Evolutionary conservation across 257 asterid species (phyloP).

Genomic region (Salvia hispanica): DNA sequence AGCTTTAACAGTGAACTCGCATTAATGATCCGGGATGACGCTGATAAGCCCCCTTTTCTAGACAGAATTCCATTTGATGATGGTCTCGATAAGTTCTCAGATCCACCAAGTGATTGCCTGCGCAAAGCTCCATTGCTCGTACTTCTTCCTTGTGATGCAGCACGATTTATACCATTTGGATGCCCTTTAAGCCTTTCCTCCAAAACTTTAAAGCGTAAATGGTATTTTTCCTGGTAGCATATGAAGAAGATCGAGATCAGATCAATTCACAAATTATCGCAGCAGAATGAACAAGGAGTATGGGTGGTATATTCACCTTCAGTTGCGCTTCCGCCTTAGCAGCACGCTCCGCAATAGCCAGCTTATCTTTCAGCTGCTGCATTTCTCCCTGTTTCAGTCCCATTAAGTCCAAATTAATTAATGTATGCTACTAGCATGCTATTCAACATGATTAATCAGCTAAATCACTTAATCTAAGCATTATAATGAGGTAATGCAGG

Average conservation of each 20-base stretch:
- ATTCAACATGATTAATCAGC: slow-evolving; percentile 19
- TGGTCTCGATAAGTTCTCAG: slow-evolving; percentile 50
- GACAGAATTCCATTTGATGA: slow-evolving; percentile 51
- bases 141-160: slow-evolving; percentile 52
- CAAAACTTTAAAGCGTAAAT: slow-evolving; percentile 78
- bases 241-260: slow-evolving; percentile 24
- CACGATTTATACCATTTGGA: slow-evolving; percentile 47
- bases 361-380: slow-evolving; percentile 79
- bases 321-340: slow-evolving; percentile 81
- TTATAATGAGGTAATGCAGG: slow-evolving; percentile 20
- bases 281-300: slow-evolving; percentile 17
- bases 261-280: slow-evolving; percentile 20
- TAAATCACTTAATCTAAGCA: background rate
- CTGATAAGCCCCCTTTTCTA: slow-evolving; percentile 44
- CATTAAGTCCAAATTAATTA: slow-evolving; percentile 21
- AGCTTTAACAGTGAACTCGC: slow-evolving; percentile 49
- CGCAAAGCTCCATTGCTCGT: slow-evolving; percentile 53
- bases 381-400: slow-evolving; percentile 59
- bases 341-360: slow-evolving; percentile 79
- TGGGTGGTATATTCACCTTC: slow-evolving; percentile 54
- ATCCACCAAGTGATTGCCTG: slow-evolving; percentile 69
- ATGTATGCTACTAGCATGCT: background rate
- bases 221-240: slow-evolving; percentile 75
- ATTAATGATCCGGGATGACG: slow-evolving; percentile 39
- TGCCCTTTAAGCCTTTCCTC: slow-evolving; percentile 72